phyloP scores from a whole-genome alignment of 257 asterid species.

The Solanum pinnatisectum region DNA sequence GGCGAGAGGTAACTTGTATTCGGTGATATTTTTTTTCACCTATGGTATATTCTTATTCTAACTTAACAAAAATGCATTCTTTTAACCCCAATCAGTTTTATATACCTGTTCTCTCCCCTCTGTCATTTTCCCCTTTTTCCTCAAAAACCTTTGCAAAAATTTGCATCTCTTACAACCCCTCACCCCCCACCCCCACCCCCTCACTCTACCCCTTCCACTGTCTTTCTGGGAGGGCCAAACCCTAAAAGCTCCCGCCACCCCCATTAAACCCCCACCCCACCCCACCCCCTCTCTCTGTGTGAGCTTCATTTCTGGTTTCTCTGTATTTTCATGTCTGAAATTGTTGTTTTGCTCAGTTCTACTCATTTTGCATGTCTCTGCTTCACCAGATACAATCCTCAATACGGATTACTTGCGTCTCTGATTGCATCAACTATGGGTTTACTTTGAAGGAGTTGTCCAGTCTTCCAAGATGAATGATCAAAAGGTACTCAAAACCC shows the following conservation, averaged over 20 bases:
- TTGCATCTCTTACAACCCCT: background rate
- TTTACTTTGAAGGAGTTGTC: background rate
- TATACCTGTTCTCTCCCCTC: background rate
- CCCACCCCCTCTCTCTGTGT: background rate
- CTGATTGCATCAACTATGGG: background rate
- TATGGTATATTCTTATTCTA: background rate
- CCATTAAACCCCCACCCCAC: background rate
- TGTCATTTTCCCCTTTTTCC: background rate
- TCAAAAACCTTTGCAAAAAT: background rate
- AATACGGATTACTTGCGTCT: background rate
- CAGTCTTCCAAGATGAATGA: background rate
- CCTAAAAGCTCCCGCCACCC: conserved; percentile 3
- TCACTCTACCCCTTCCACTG: background rate
- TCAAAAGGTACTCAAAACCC: background rate
- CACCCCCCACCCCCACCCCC: background rate
- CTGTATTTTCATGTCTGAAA: background rate
- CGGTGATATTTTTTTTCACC: background rate
- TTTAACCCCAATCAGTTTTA: background rate
- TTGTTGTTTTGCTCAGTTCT: background rate
- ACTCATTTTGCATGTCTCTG: background rate
- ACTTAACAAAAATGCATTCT: background rate
- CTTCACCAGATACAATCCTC: background rate
- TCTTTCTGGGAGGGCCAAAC: background rate
- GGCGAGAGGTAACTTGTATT: background rate
- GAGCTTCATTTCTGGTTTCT: background rate